Percentiles rank a stretch among this genome's conserved stretches.
These are phyloP conservation scores for Hamamelis virginiana DNA, from an alignment of 164 flowering plant genomes.

Conservation along the genomic window DNA sequence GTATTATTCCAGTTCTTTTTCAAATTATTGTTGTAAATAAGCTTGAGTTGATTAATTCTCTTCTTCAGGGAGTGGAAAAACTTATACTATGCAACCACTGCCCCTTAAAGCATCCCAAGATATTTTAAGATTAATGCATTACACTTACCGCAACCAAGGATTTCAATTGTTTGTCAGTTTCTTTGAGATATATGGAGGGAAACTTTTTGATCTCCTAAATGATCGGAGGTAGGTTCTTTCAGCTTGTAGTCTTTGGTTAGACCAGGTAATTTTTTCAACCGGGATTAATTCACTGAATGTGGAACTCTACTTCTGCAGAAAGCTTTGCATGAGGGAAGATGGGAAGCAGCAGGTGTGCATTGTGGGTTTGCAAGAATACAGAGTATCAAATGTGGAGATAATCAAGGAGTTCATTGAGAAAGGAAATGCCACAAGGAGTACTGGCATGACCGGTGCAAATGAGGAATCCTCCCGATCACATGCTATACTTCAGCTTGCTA, in stretches of 20 bases:
- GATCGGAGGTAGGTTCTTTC: slow-evolving; percentile 69
- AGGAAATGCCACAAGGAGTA: slow-evolving; percentile 89
- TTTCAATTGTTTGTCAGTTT: slow-evolving; percentile 84
- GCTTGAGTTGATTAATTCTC: slow-evolving; percentile 4
- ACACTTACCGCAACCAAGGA: slow-evolving; percentile 74
- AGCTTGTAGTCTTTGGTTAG: neutral
- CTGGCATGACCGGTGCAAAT: slow-evolving; percentile 96
- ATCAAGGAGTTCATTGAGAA: slow-evolving; percentile 79
- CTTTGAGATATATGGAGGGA: slow-evolving; percentile 98
- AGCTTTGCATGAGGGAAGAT: slow-evolving; percentile 95
- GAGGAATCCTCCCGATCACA: slow-evolving; percentile 98
- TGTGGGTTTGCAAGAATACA: slow-evolving; percentile 86
- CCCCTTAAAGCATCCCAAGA: slow-evolving; percentile 88
- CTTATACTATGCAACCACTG: slow-evolving; percentile 91
- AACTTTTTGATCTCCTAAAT: slow-evolving; percentile 83
- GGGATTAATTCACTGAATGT: slow-evolving; percentile 2
- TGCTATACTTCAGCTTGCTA: slow-evolving; percentile 91
- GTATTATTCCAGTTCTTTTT: neutral
- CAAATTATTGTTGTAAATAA: neutral
- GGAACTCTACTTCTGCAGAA: slow-evolving; percentile 38
- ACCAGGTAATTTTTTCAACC: neutral
- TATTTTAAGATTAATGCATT: slow-evolving; percentile 71
- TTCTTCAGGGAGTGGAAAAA: slow-evolving; percentile 89
- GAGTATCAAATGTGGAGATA: slow-evolving; percentile 70
- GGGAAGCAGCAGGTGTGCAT: slow-evolving; percentile 96